A percentile compares a stretch with the other conserved stretches of the same genome.
phyloP scores from a whole-genome alignment of 495 filamentous ascomycete species.

The Penicillium cataractarum region DNA sequence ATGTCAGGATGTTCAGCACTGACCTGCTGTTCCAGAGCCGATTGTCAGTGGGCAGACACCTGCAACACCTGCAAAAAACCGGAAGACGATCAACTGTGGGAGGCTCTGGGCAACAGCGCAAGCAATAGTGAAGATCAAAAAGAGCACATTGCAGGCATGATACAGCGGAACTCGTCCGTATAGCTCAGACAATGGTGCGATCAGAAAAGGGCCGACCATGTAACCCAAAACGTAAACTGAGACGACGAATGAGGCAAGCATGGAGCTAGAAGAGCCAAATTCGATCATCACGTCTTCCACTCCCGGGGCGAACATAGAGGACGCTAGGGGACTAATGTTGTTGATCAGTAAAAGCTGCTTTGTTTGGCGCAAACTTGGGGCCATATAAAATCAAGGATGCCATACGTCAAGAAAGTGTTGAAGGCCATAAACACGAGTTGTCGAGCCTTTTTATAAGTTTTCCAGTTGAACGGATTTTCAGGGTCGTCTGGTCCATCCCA shows the following conservation, averaged over 20 bases:
- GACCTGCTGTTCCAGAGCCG: constrained; percentile 12
- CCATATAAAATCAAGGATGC: neutral
- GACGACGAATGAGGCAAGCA: neutral
- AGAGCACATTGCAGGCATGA: constrained; percentile 7
- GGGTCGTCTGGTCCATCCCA: constrained; percentile 55
- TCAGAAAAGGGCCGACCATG: constrained; percentile 9
- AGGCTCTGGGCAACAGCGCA: constrained; percentile 7
- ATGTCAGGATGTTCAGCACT: neutral
- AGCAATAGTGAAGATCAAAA: constrained; percentile 6
- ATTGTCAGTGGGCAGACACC: neutral
- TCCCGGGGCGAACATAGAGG: constrained; percentile 11
- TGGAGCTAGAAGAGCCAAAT: neutral
- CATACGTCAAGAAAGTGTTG: constrained; percentile 11
- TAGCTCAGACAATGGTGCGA: constrained; percentile 11
- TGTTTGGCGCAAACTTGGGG: neutral
- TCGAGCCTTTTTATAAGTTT: constrained; percentile 32
- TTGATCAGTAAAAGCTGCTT: neutral
- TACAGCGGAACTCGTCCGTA: constrained; percentile 9
- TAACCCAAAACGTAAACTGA: constrained; percentile 4
- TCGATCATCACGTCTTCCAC: constrained; percentile 7
- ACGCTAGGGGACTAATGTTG: constrained; percentile 5
- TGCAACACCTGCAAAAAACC: constrained; percentile 1
- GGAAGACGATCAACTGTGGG: constrained; percentile 7
- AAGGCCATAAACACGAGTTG: constrained; percentile 1
- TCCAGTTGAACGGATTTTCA: constrained; percentile 60